A percentile compares a stretch with the other conserved stretches of the same genome.
These are phyloP conservation scores for Ecytonucleospora hepatopenaei DNA, from an alignment of 371 early-diverging fungal species.

Conservation along the genomic window DNA sequence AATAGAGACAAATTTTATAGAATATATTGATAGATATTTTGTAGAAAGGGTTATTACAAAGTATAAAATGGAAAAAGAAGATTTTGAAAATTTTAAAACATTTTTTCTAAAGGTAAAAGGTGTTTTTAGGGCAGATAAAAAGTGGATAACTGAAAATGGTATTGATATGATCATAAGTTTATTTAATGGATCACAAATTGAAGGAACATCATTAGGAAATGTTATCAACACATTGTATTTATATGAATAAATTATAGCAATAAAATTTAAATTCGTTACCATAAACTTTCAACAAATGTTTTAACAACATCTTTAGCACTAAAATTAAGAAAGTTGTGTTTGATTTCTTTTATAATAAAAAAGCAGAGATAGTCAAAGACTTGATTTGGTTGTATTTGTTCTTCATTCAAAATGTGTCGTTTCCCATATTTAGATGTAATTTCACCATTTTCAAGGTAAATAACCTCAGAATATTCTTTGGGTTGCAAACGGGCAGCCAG, in stretches of 20 bases:
- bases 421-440: background rate
- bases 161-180: too few species aligned
- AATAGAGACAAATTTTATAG: slow-evolving; percentile 1
- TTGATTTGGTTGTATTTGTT: background rate
- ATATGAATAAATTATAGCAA: slow-evolving; percentile 16
- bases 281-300: slow-evolving; percentile 13
- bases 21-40: slow-evolving; percentile 34
- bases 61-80: slow-evolving; percentile 11
- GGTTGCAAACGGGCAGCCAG: background rate
- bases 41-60: slow-evolving; percentile 30
- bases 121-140: too few species aligned
- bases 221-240: slow-evolving; percentile 25
- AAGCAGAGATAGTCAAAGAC: background rate
- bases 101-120: slow-evolving; percentile 21
- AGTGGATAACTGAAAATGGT: too few species aligned
- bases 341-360: background rate
- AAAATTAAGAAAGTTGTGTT: background rate
- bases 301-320: background rate
- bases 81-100: slow-evolving; percentile 25
- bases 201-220: slow-evolving; percentile 30
- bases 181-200: slow-evolving; percentile 10
- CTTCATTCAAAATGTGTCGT: background rate
- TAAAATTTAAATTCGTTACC: slow-evolving; percentile 11
- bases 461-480: background rate
- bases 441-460: background rate